phyloP scores from a whole-genome alignment of 2,329 filamentous ascomycete species.

The Cercospora zeae-maydis region DNA sequence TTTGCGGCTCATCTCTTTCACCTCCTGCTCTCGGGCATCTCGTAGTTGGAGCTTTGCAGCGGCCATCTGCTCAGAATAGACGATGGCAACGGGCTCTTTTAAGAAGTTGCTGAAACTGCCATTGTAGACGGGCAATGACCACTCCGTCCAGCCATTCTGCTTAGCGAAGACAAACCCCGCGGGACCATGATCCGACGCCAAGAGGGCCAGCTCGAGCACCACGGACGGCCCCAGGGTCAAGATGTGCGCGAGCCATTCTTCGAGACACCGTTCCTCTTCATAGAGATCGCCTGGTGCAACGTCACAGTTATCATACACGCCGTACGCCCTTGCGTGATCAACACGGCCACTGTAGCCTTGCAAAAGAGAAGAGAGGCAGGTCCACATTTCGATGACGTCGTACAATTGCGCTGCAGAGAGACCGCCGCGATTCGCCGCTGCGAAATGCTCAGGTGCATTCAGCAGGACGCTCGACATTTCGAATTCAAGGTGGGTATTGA shows the following conservation, averaged over 20 bases:
- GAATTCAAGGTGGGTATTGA: constrained; percentile 46
- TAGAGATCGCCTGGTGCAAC: constrained; percentile 48
- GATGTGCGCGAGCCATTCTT: constrained; percentile 61
- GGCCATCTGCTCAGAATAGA: constrained; percentile 54
- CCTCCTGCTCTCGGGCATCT: constrained; percentile 37
- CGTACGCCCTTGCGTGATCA: constrained; percentile 52
- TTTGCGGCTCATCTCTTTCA: constrained; percentile 40
- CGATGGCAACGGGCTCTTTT: constrained; percentile 57
- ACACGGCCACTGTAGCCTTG: constrained; percentile 54
- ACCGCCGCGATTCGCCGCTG: constrained; percentile 53
- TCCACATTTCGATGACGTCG: constrained; percentile 64
- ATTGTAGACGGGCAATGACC: constrained; percentile 48
- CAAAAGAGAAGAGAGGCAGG: constrained; percentile 55
- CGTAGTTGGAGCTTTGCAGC: constrained; percentile 30
- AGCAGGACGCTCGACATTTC: constrained; percentile 54
- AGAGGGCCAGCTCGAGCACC: constrained; percentile 50
- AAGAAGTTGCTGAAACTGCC: constrained; percentile 56
- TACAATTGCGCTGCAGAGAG: constrained; percentile 56
- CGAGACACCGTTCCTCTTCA: constrained; percentile 53
- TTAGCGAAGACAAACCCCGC: constrained; percentile 53
- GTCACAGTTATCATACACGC: constrained; percentile 53
- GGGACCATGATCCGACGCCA: constrained; percentile 38
- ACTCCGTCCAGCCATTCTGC: constrained; percentile 54
- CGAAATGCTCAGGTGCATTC: constrained; percentile 57
- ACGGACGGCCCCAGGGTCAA: constrained; percentile 57